These are phyloP conservation scores for Suillus subluteus DNA, from an alignment of 768 basidiomycete genomes.

Conservation along the genomic window DNA sequence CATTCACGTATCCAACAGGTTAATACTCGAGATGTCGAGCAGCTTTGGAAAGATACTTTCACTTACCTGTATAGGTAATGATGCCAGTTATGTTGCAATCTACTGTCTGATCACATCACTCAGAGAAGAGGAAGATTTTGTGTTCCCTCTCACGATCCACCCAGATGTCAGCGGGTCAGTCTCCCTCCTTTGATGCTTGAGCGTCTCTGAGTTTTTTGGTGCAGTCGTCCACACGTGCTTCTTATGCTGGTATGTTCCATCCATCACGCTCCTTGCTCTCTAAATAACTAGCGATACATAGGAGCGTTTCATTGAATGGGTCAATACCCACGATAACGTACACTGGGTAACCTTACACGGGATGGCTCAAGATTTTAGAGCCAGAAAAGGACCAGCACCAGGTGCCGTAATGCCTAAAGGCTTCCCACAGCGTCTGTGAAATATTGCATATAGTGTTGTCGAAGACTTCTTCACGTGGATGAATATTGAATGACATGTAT, in stretches of 20 bases:
- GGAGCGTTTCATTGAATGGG: constrained; percentile 77
- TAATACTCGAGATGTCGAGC: constrained; percentile 65
- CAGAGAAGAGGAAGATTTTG: constrained; percentile 65
- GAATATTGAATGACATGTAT: background rate
- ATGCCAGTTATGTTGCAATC: background rate
- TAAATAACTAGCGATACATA: constrained; percentile 23
- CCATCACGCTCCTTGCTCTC: background rate
- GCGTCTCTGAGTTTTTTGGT: constrained; percentile 12
- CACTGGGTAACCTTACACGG: constrained; percentile 74
- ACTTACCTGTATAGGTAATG: constrained; percentile 63
- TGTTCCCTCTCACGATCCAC: constrained; percentile 81
- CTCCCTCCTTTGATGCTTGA: constrained; percentile 7
- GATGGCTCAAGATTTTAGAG: constrained; percentile 66
- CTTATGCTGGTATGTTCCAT: constrained; percentile 63
- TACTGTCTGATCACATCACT: constrained; percentile 4
- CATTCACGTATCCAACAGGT: constrained; percentile 41
- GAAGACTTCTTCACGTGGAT: constrained; percentile 7
- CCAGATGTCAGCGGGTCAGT: constrained; percentile 73
- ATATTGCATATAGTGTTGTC: background rate
- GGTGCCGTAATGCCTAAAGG: constrained; percentile 63
- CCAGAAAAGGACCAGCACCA: constrained; percentile 47
- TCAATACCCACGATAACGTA: constrained; percentile 69
- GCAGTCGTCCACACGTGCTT: constrained; percentile 67
- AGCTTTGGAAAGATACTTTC: constrained; percentile 79
- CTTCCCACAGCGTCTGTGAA: constrained; percentile 19